Base-by-base conservation (phyloP, 768 basidiomycete species). In the Stropharia rugosoannulata region DNA sequence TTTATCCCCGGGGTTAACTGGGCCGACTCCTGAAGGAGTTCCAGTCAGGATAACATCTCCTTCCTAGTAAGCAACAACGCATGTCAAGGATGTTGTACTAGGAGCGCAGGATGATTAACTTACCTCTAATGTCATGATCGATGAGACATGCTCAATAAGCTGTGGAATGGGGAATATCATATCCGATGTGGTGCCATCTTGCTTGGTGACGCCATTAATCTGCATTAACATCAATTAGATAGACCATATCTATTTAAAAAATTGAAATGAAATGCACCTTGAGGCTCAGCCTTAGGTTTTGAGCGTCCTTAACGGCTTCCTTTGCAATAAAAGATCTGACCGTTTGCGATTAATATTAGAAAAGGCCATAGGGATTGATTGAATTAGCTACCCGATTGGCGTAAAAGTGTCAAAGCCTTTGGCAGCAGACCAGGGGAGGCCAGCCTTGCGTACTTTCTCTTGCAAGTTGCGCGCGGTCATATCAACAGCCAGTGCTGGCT, bases 351-450 rank as follows among this genome's bases (percentile, higher is more conserved):
- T 13, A 12, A 37, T 27, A 48, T 27, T 32, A 13, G 10, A 38
- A 18, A 25, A 40, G 48, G 7, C 29, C 15, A 12, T 8, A 19
- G n/a, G 7, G 13, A 12, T 13, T 39, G 18, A 53, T 60, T 47
- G 37, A 49, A 52, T 51, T 38, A 66, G 70, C 40, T 65, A 92
- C 93, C 94, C 88, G 59, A 96, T 81, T 2, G 95, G 95, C 4
- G 91, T 93, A 74, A 95, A 98, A 0, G 94, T 95, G 69, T 99
- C 96, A 62, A 98, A 97, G 1, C 96, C 96, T 71, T 99, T 98
- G 2, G 88, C 92, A 10, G 95, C 81, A n/a, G 88, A 86, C 97
- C 97, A 99, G 1, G 97, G 97, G n/a, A 98, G 80, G 9, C 97
- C 93, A 48, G 85, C 87, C 65, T 89, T 90, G 76, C 96, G 96